Percentiles rank a stretch among this genome's conserved stretches.
Evolutionary conservation across 1,284 basidiomycete genomes (phyloP).

Genomic region (Pholiota adiposa): DNA sequence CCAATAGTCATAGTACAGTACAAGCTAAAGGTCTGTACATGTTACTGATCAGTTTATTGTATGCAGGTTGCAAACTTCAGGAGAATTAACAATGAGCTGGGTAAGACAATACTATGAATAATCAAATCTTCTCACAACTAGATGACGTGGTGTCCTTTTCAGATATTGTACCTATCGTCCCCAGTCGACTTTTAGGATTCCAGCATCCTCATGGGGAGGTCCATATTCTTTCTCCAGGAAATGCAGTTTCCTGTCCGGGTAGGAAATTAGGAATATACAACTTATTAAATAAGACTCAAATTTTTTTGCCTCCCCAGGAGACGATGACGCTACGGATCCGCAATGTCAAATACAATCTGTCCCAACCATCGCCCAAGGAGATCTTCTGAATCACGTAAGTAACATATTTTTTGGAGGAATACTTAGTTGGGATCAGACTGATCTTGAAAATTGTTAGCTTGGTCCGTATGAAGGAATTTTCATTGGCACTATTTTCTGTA

Average conservation of each 20-base stretch:
- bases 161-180: conserved; percentile 53
- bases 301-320: conserved; percentile 30
- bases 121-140: no score
- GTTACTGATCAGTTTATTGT: no score
- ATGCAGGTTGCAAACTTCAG: conserved; percentile 42
- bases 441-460: conserved; percentile 29
- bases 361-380: conserved; percentile 43
- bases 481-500: conserved; percentile 43
- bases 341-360: conserved; percentile 49
- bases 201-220: conserved; percentile 46
- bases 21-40: no score
- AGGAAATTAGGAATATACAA: conserved; percentile 1
- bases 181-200: conserved; percentile 47
- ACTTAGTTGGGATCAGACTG: no score
- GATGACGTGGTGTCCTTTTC: no score
- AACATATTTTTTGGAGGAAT: neutral
- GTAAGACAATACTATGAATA: conserved; percentile 22
- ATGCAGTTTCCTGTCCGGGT: conserved; percentile 46
- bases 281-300: neutral
- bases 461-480: conserved; percentile 58
- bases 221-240: conserved; percentile 41
- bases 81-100: conserved; percentile 48
- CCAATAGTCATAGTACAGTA: no score
- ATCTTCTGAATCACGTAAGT: conserved; percentile 50
- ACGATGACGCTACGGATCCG: conserved; percentile 49